Evolutionary conservation across 371 early-diverging fungal species (phyloP).

Genomic region (Nematocida sp.): DNA sequence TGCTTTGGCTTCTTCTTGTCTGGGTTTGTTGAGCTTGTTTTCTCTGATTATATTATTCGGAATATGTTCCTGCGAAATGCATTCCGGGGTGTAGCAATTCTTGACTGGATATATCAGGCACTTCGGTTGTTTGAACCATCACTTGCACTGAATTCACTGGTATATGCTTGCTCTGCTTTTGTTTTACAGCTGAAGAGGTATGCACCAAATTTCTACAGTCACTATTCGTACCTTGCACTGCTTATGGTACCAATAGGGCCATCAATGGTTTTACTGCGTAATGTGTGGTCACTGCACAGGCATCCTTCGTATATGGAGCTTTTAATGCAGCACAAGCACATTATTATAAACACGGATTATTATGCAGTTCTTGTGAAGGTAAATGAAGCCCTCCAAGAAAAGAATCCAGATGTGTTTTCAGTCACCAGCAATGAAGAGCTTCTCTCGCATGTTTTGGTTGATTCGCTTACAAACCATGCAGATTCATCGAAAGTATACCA

Average conservation of each 20-base stretch:
- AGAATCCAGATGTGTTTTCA: neutral
- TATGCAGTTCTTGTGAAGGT: slow-evolving; percentile 18
- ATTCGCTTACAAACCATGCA: slow-evolving; percentile 32
- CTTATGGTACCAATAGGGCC: slow-evolving; percentile 27
- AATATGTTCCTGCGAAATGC: slow-evolving; percentile 54
- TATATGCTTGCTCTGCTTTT: slow-evolving; percentile 50
- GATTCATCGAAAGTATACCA: slow-evolving; percentile 38
- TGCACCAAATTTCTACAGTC: slow-evolving; percentile 29
- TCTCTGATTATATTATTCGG: slow-evolving; percentile 49
- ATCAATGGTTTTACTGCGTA: slow-evolving; percentile 32
- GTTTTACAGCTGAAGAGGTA: slow-evolving; percentile 43
- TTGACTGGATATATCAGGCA: slow-evolving; percentile 46
- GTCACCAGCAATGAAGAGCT: slow-evolving; percentile 22
- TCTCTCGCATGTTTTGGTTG: slow-evolving; percentile 47
- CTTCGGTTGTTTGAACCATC: neutral
- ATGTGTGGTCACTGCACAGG: slow-evolving; percentile 47
- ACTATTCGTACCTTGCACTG: slow-evolving; percentile 40
- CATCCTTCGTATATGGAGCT: slow-evolving; percentile 31
- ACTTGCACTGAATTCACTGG: neutral
- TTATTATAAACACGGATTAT: slow-evolving; percentile 24
- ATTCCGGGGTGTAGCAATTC: slow-evolving; percentile 14
- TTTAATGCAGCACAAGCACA: slow-evolving; percentile 26
- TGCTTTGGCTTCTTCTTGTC: slow-evolving; percentile 26
- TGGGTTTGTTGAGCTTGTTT: slow-evolving; percentile 52
- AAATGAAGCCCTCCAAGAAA: slow-evolving; percentile 3